Percentiles rank a stretch among this genome's conserved stretches.
phyloP scores from a whole-genome alignment of 169 alveolate genomes.

The Perkinsus olseni region DNA sequence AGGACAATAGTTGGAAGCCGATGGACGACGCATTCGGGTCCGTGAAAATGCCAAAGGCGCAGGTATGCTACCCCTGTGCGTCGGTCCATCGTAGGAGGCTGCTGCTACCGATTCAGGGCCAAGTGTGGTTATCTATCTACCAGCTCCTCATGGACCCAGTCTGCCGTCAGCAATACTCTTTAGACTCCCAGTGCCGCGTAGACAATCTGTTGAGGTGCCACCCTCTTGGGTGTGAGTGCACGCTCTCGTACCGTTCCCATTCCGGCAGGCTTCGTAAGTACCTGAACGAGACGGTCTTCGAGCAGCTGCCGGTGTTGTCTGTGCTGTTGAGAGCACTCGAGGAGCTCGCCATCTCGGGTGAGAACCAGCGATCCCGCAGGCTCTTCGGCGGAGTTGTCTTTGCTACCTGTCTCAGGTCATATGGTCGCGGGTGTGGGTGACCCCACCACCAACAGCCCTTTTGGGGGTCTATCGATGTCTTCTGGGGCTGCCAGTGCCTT shows the following conservation, averaged over 20 bases:
- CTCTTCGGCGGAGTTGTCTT: neutral
- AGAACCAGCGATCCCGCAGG: neutral
- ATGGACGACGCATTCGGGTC: neutral
- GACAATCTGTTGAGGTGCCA: neutral
- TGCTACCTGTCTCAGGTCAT: neutral
- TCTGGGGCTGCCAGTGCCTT: neutral
- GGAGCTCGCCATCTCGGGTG: conserved; percentile 7
- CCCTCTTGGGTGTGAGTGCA: neutral
- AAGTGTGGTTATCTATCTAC: conserved; percentile 6
- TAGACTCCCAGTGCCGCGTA: neutral
- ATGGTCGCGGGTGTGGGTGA: neutral
- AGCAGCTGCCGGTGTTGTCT: neutral
- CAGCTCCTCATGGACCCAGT: conserved; percentile 1
- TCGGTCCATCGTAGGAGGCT: neutral
- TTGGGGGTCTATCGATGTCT: neutral
- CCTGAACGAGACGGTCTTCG: conserved; percentile 7
- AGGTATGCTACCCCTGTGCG: neutral
- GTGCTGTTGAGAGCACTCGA: neutral
- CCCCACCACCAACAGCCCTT: neutral
- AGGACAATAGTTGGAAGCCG: neutral
- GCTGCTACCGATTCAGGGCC: neutral
- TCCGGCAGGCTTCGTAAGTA: neutral
- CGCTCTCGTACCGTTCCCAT: neutral
- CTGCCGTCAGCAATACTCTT: neutral
- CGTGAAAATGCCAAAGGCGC: neutral